Percentiles rank a stretch among this genome's conserved stretches.
phyloP scores from a whole-genome alignment of 768 basidiomycete genomes.

The Sarcomyxa edulis region DNA sequence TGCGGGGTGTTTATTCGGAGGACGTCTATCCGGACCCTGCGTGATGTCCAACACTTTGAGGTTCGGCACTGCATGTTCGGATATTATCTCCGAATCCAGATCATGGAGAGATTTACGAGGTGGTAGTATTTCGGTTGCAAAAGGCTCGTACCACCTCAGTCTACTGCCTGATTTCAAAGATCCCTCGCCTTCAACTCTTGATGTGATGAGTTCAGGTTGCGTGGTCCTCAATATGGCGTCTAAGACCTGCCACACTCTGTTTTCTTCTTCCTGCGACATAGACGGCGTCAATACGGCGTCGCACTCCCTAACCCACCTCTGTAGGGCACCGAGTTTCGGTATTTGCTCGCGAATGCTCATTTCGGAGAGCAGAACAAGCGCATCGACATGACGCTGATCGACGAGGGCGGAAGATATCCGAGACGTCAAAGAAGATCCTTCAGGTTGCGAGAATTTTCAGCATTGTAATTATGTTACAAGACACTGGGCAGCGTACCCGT shows the following conservation, averaged over 20 bases:
- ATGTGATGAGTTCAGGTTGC: constrained; percentile 27
- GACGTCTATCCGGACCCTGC: constrained; percentile 42
- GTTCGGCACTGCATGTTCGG: constrained; percentile 11
- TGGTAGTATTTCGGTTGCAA: constrained; percentile 18
- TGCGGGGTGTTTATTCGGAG: constrained; percentile 47
- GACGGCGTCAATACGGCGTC: constrained; percentile 42
- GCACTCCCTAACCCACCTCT: constrained; percentile 54
- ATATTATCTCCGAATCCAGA: constrained; percentile 13
- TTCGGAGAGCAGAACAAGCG: constrained; percentile 49
- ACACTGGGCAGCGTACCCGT: constrained; percentile 25
- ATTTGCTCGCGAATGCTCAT: constrained; percentile 40
- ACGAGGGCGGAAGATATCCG: constrained; percentile 36
- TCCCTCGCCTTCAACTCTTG: constrained; percentile 12
- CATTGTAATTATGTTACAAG: neutral
- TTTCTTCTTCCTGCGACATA: constrained; percentile 33
- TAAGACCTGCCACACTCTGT: constrained; percentile 39
- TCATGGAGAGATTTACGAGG: no score
- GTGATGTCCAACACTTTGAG: constrained; percentile 28
- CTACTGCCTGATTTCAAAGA: constrained; percentile 22
- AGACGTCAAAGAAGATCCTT: constrained; percentile 31
- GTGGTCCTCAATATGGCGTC: constrained; percentile 45
- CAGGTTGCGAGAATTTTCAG: no score
- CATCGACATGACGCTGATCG: constrained; percentile 38
- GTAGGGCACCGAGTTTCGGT: constrained; percentile 48
- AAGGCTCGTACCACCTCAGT: constrained; percentile 28